phyloP scores from a whole-genome alignment of 352 stramenopile genomes.

The Thraustotheca clavata region DNA sequence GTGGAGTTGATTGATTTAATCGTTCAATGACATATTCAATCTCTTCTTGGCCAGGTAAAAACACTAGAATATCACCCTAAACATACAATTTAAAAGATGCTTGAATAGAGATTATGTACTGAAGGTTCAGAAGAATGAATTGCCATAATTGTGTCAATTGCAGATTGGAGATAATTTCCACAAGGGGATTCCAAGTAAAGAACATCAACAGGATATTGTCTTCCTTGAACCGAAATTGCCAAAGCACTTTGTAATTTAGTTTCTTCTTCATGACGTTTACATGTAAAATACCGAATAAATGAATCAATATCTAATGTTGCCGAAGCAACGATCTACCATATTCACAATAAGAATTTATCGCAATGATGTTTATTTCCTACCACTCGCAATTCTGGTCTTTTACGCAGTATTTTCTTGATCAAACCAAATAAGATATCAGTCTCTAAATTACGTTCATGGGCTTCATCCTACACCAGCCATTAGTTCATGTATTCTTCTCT shows the following conservation, averaged over 20 bases:
- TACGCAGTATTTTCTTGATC: conserved; percentile 94
- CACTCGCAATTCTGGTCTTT: conserved; percentile 81
- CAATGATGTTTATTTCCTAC: conserved; percentile 52
- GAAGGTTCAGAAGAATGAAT: conserved; percentile 56
- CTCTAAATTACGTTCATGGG: conserved; percentile 91
- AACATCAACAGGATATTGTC: conserved; percentile 89
- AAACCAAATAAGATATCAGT: conserved; percentile 91
- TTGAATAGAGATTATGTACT: background rate
- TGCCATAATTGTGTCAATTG: conserved; percentile 56
- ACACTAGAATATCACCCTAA: conserved; percentile 92
- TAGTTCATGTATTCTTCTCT: background rate
- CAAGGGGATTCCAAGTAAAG: conserved; percentile 75
- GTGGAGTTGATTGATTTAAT: conserved; percentile 37
- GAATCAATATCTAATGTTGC: conserved; percentile 75
- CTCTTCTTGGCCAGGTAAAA: conserved; percentile 91
- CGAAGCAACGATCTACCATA: conserved; percentile 51
- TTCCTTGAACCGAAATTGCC: conserved; percentile 69
- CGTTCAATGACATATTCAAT: conserved; percentile 86
- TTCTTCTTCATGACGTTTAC: conserved; percentile 31
- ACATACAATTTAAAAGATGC: background rate
- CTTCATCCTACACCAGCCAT: conserved; percentile 71
- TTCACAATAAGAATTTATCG: background rate
- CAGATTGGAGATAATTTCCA: conserved; percentile 57
- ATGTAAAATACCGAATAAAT: conserved; percentile 88
- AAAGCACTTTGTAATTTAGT: conserved; percentile 27